phyloP scores from a whole-genome alignment of 495 filamentous ascomycete genomes.

The Aspergillus heteromorphus region DNA sequence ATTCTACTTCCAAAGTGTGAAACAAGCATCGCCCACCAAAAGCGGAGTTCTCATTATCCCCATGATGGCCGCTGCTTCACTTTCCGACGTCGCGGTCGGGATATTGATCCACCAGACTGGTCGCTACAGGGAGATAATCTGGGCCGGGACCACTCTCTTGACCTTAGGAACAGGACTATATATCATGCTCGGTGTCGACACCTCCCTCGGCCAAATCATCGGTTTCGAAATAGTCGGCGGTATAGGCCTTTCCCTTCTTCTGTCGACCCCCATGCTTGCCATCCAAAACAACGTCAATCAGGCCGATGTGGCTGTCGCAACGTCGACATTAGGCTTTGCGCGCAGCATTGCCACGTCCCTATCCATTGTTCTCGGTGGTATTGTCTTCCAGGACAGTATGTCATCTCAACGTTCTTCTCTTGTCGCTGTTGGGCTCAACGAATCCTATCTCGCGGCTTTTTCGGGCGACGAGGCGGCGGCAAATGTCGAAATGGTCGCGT shows the following conservation, averaged over 20 bases:
- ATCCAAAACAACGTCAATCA: slow-evolving; percentile 30
- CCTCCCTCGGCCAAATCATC: slow-evolving; percentile 56
- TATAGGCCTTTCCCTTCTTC: slow-evolving; percentile 60
- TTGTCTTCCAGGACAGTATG: slow-evolving; percentile 50
- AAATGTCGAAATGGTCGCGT: not conserved
- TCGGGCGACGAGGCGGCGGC: slow-evolving; percentile 1
- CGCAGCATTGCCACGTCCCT: slow-evolving; percentile 35
- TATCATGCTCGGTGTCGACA: slow-evolving; percentile 46
- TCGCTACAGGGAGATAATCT: slow-evolving; percentile 48
- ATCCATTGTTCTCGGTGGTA: slow-evolving; percentile 62
- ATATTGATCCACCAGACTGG: slow-evolving; percentile 48
- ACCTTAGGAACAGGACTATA: slow-evolving; percentile 62
- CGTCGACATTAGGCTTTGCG: slow-evolving; percentile 33
- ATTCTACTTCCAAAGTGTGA: slow-evolving; percentile 52
- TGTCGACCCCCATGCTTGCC: slow-evolving; percentile 48
- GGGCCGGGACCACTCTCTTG: slow-evolving; percentile 51
- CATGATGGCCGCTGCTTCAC: slow-evolving; percentile 55
- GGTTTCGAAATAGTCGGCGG: slow-evolving; percentile 45
- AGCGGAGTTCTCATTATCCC: slow-evolving; percentile 70
- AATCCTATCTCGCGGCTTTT: not conserved
- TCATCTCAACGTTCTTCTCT: not conserved
- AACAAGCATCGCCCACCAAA: slow-evolving; percentile 57
- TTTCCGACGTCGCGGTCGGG: slow-evolving; percentile 44
- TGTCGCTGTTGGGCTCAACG: not conserved
- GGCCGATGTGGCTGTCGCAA: slow-evolving; percentile 33